Evolutionary conservation across 2,329 filamentous ascomycete genomes (phyloP).

Genomic region (Phyllosticta capitalensis): DNA sequence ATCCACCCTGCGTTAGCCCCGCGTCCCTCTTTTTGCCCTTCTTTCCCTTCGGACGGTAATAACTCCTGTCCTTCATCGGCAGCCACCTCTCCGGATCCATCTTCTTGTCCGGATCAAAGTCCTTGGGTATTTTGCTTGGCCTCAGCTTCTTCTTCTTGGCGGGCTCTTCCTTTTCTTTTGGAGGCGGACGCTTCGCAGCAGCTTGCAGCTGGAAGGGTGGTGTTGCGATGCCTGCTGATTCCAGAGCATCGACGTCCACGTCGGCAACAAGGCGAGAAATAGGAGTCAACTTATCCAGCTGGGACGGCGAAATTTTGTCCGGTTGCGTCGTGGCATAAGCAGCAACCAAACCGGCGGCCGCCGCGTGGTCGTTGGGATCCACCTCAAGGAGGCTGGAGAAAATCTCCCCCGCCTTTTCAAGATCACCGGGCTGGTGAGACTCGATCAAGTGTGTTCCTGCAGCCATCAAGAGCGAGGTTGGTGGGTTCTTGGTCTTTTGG

Average conservation of each 20-base stretch:
- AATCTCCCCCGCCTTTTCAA: conserved; percentile 62
- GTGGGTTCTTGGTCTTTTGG: conserved; percentile 40
- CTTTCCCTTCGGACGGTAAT: conserved; percentile 81
- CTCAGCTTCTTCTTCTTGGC: conserved; percentile 52
- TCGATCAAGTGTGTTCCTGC: conserved; percentile 76
- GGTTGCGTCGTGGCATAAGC: conserved; percentile 59
- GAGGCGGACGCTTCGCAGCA: conserved; percentile 29
- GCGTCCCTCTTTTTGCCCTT: conserved; percentile 72
- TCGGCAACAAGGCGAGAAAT: conserved; percentile 52
- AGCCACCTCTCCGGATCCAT: conserved; percentile 90
- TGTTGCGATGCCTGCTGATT: conserved; percentile 55
- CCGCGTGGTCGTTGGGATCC: conserved; percentile 57
- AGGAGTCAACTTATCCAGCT: conserved; percentile 50
- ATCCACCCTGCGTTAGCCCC: conserved; percentile 74
- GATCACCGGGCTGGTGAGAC: conserved; percentile 59
- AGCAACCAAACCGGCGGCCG: conserved; percentile 77
- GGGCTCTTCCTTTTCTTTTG: conserved; percentile 41
- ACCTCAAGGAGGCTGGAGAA: conserved; percentile 63
- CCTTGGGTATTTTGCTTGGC: conserved; percentile 57
- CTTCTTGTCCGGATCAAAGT: conserved; percentile 66
- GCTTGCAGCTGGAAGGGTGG: conserved; percentile 20
- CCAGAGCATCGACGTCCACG: conserved; percentile 52
- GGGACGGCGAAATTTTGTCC: conserved; percentile 42
- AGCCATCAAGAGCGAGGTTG: conserved; percentile 61
- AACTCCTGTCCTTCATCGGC: conserved; percentile 78